Percentiles rank a stretch among this genome's conserved stretches.
Conservation (phyloP, 1,284 basidiomycete species). For the Mixia osmundae region DNA sequence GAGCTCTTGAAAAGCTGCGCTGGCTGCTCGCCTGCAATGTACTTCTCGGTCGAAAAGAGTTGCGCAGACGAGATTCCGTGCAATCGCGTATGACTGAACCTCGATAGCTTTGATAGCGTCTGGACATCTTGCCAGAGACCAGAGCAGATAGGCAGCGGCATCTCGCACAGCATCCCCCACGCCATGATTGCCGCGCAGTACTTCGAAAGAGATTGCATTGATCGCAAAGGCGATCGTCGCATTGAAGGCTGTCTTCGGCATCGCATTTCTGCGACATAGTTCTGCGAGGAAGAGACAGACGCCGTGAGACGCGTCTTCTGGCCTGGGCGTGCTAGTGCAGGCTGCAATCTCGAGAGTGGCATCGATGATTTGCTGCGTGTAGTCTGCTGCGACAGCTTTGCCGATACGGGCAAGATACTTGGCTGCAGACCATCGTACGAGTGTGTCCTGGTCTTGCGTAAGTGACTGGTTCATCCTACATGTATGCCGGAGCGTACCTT, state of each 20-base stretch:
- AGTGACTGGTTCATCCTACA: not conserved
- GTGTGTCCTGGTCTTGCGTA: constrained; percentile 42
- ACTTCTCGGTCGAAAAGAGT: constrained; percentile 81
- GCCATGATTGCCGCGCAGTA: constrained; percentile 71
- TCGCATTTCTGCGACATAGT: constrained; percentile 57
- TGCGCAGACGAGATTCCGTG: constrained; percentile 46
- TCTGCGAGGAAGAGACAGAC: constrained; percentile 81
- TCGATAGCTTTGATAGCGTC: constrained; percentile 32
- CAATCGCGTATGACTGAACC: constrained; percentile 40
- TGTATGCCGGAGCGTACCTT: constrained; percentile 30
- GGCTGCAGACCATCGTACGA: constrained; percentile 83
- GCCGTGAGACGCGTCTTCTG: no score
- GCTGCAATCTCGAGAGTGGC: no score
- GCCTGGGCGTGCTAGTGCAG: no score
- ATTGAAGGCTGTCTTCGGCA: no score
- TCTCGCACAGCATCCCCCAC: constrained; percentile 88
- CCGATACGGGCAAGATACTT: constrained; percentile 77
- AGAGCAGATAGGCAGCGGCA: constrained; percentile 78
- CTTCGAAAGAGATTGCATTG: constrained; percentile 80
- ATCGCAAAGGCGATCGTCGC: no score
- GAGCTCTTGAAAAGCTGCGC: constrained; percentile 91
- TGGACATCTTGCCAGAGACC: constrained; percentile 53
- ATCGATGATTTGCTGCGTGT: constrained; percentile 54
- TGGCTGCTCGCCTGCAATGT: constrained; percentile 83
- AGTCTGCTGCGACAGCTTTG: constrained; percentile 48